Evolutionary conservation across 495 filamentous ascomycete genomes (phyloP).

Genomic region (Aspergillus carlsbadensis): DNA sequence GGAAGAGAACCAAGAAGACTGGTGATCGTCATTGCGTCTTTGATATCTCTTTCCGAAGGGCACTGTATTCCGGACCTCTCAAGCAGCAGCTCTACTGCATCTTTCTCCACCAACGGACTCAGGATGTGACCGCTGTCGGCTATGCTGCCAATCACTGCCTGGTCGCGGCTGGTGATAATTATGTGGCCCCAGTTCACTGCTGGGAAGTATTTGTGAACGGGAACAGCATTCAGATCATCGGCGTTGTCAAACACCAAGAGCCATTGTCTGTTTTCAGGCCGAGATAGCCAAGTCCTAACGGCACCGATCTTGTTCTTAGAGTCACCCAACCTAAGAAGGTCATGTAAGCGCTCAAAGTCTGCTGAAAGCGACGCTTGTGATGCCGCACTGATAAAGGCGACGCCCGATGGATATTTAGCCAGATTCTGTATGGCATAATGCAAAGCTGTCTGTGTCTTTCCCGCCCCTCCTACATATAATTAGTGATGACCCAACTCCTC

Average conservation of each 20-base stretch:
- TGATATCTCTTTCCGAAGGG: not conserved
- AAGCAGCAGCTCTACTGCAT: too few species aligned
- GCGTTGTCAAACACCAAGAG: not conserved
- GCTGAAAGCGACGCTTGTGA: not conserved
- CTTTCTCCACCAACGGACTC: not conserved
- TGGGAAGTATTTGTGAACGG: not conserved
- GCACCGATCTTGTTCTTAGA: not conserved
- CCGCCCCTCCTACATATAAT: not conserved
- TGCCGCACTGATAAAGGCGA: not conserved
- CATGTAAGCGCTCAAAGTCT: not conserved
- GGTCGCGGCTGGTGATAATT: conserved; percentile 1
- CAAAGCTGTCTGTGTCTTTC: not conserved
- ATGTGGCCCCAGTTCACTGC: not conserved
- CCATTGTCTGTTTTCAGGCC: not conserved
- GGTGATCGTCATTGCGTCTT: not conserved
- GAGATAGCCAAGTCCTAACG: not conserved
- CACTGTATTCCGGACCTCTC: too few species aligned
- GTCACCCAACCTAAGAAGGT: not conserved
- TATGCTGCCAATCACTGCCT: not conserved
- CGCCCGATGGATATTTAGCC: not conserved
- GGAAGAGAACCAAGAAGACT: not conserved
- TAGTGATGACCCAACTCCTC: not conserved
- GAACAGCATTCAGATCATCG: not conserved
- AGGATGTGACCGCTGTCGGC: not conserved
- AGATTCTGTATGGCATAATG: not conserved